Base-by-base conservation (phyloP, 139 green algal genomes). In the Raphidocelis subcapitata region DNA sequence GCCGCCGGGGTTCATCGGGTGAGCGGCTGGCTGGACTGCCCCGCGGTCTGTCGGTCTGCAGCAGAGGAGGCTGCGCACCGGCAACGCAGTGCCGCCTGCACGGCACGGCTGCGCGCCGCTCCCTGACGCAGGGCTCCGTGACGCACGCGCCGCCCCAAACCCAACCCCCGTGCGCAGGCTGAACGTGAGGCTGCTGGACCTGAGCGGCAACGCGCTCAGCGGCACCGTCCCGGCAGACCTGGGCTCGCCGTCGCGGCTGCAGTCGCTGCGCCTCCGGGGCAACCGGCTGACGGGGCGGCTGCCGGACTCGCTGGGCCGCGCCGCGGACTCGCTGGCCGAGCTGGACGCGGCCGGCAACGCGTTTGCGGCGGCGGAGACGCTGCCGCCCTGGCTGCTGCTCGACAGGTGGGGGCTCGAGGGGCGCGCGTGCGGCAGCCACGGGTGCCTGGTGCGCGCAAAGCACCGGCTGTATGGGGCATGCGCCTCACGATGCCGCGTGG, bases 171-270 rank as follows among this genome's bases (percentile, higher is more conserved):
- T 78, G 31, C 3, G 60, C 24, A 5, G 26, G 60, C 2, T 71
- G 20, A 31, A 72, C 8, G 2, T 63, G 16, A 2, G n/a, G 23
- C 36, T 37, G 24, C 28, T 83, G 36, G 69, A 79, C 57, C 36
- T 83, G n/a, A 61, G 62, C 56, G 49, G 23, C 8, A 83, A 83
- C 36, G 3, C 21, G 3, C 21, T 83, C 47, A 64, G 26, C 56
- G 77, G 77, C 35, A 59, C 54, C 3, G 59, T 77, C 29, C 76
- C 76, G 21, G 18, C 24, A 28, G 4, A 62, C n/a, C 24, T 31
- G 12, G 60, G 52, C 65, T 33, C 60, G 4, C 33, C n/a, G n/a
- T n/a, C n/a, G n/a, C n/a, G n/a, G n/a, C n/a, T 61, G 26, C 54
- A 60, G n/a, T 12, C 26, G 20, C 33, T 74, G 33, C 23, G 54